phyloP scores from a whole-genome alignment of 2,329 filamentous ascomycete species.

The Sarocladiaceae sp. region DNA sequence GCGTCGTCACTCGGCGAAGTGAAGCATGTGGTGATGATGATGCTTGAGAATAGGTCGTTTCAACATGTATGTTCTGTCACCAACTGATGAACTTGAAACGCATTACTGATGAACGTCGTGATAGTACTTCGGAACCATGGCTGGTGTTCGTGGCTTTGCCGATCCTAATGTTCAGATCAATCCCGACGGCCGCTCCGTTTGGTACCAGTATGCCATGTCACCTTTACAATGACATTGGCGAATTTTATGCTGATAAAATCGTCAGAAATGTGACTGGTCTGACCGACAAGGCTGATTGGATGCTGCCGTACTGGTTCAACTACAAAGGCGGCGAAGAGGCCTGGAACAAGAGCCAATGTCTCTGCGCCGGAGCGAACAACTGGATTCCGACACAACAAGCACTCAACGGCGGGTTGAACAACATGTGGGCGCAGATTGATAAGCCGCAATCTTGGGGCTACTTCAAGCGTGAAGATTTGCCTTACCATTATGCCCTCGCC shows the following conservation, averaged over 20 bases:
- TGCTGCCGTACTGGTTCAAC: constrained; percentile 50
- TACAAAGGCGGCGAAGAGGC: constrained; percentile 41
- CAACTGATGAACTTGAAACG: no score
- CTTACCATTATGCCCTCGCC: constrained; percentile 50
- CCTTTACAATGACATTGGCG: neutral
- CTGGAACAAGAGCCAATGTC: constrained; percentile 45
- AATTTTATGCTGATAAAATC: neutral
- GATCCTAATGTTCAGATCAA: constrained; percentile 30
- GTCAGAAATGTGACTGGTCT: constrained; percentile 28
- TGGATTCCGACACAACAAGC: constrained; percentile 47
- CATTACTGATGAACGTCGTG: no score
- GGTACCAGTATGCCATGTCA: constrained; percentile 39
- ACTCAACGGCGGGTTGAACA: constrained; percentile 44
- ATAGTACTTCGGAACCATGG: constrained; percentile 52
- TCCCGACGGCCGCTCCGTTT: constrained; percentile 35
- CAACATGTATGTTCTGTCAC: constrained; percentile 23
- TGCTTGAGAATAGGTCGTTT: constrained; percentile 40
- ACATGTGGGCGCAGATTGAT: constrained; percentile 45
- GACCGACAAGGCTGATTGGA: constrained; percentile 34
- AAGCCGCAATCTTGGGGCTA: constrained; percentile 28
- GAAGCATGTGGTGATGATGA: constrained; percentile 54
- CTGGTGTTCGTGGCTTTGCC: constrained; percentile 49
- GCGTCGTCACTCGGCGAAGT: constrained; percentile 42
- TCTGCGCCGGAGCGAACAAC: constrained; percentile 45
- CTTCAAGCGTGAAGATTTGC: constrained; percentile 44